phyloP scores from a whole-genome alignment of 1,139 yeast genomes.

The Williopsis jadinii region DNA sequence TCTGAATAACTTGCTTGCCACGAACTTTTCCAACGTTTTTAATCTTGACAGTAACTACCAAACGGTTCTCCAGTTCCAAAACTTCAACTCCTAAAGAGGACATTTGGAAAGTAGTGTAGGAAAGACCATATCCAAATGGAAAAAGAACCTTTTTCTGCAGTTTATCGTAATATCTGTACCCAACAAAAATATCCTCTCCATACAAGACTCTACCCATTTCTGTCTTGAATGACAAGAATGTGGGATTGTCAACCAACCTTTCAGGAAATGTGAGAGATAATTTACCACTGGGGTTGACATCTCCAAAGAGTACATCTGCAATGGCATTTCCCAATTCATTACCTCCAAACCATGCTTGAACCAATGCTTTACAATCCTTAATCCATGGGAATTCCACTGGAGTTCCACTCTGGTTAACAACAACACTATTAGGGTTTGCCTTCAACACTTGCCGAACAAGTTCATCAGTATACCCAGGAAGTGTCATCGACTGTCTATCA shows the following conservation, averaged over 20 bases:
- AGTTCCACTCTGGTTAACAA: constrained; percentile 56
- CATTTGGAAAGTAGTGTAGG: constrained; percentile 43
- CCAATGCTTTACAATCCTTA: constrained; percentile 37
- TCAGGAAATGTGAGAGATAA: constrained; percentile 53
- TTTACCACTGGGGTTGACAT: constrained; percentile 57
- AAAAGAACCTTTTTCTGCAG: constrained; percentile 38
- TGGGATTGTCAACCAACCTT: constrained; percentile 41
- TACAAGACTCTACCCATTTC: constrained; percentile 49
- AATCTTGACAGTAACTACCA: constrained; percentile 33
- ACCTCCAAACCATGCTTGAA: constrained; percentile 48
- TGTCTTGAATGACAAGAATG: constrained; percentile 37
- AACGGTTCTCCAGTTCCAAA: constrained; percentile 25
- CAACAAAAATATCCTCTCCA: constrained; percentile 45
- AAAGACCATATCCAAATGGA: constrained; percentile 58
- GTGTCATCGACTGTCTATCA: constrained; percentile 22
- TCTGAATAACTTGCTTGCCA: constrained; percentile 41
- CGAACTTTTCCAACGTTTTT: constrained; percentile 34
- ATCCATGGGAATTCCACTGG: constrained; percentile 59
- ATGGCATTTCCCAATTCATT: constrained; percentile 43
- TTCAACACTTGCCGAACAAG: constrained; percentile 38
- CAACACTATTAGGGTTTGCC: constrained; percentile 44
- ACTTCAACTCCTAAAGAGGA: constrained; percentile 22
- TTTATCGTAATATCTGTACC: constrained; percentile 54
- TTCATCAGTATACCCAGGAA: constrained; percentile 44
- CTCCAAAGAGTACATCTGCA: constrained; percentile 59